Evolutionary conservation across 805 yeast genomes (phyloP), one percentile per base, ranked within the genome.

Genomic region (Lipomyces spencermartinsiae): DNA sequence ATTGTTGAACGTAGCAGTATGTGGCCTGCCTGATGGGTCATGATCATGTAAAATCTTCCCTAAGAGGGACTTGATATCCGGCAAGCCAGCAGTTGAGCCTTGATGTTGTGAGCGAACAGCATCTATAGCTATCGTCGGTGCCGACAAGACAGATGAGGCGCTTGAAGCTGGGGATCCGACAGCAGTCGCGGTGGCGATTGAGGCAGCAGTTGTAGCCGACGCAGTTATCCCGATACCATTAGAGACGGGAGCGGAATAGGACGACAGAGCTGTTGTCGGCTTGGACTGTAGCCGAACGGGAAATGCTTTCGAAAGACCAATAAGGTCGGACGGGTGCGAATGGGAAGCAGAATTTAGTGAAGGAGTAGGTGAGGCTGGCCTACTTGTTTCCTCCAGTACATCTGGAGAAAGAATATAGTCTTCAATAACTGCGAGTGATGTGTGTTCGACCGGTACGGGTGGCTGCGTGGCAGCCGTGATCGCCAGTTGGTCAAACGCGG

Each of bases 211-310:
- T 54, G 55, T 58, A 56, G 70, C 58, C 39, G 60, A 64, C 14
- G 66, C 54, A 29, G 69, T 37, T 10, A 63, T 54, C 8, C 53
- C 56, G 19, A 63, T 54, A 33, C 59, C 55, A 14, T 65, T 59
- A 16, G 66, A 39, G 39, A 61, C 37, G 6, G 67, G 64, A n/a
- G 57, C 70, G 2, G 70, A 66, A 37, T 59, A 66, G 1, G 70
- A 60, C 6, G 75, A 67, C 25, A 74, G 60, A 31, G 75, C 76
- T 8, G 75, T 73, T 8, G 76, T 74, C 16, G 76, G 74, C 37
- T 63, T 67, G n/a, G 75, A 63, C 58, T 73, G 73, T 22, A 74
- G 70, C 39, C 72, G 65, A 12, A 67, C 55, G 10, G 69, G 70
- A 37, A 69, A 69, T 4, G 66, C 66, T 56, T 62, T 66, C 12